Base-by-base conservation (phyloP, 306 rosid species). In the Clitoria ternatea region DNA sequence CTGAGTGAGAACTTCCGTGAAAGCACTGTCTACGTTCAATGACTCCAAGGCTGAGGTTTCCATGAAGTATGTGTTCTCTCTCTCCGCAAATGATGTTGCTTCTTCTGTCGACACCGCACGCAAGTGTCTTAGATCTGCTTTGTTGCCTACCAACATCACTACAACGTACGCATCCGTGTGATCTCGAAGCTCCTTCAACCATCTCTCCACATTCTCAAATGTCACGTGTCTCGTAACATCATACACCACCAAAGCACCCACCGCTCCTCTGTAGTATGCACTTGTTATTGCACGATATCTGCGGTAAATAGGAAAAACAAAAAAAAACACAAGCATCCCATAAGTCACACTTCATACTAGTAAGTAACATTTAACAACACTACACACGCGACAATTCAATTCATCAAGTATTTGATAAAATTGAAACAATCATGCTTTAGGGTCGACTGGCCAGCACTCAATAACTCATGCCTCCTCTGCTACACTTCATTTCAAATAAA, bases 211-310 rank as follows among this genome's bases (percentile, higher is more conserved):
- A 2, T 85, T 87, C 52, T 90, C 93, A 1, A 87, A 90, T 15
- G 93, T 90, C 11, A 84, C 82, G 15, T 87, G 89, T 52, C 93
- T 76, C 3, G 89, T 87, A 20, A 86, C 84, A 65, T 90, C 96
- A 62, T 90, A 90, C 50, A 90, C 96, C 18, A 90, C 75, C 77
- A 90, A 79, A 19, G 96, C 96, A 20, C 96, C 96, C 8, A 87
- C 93, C 3, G 96, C 96, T 78, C 96, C 96, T 17, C 96, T 56
- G 44, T 90, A 90, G 40, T 90, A 90, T 14, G 96, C 96, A 72
- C 93, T 90, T 32, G 96, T 90, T 35, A 90, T 87, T 30, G 96
- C 96, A 4, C 96, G 85, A 54, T 90, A 90, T 82, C 96, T 89
- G 70, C 15, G 33, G 23, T 24, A 26, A 62, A 70, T 12, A 1